These are phyloP conservation scores for Vararia minispora DNA, from an alignment of 768 basidiomycete species.

Conservation along the genomic window DNA sequence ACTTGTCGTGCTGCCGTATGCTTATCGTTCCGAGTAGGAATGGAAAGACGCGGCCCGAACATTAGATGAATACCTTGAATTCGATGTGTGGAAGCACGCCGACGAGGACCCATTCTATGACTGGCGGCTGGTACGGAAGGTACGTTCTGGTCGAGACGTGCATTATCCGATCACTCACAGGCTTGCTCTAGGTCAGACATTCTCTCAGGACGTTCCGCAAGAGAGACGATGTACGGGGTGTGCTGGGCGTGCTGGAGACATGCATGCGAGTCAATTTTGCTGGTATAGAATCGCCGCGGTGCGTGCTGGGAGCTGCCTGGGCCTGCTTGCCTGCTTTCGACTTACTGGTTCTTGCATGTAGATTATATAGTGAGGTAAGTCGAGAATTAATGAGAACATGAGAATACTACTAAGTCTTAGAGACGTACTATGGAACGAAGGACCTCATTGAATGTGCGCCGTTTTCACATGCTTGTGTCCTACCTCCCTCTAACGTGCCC, in stretches of 20 bases:
- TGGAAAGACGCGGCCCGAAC: constrained; percentile 78
- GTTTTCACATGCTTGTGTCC: constrained; percentile 7
- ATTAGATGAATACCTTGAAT: constrained; percentile 74
- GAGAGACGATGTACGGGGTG: constrained; percentile 71
- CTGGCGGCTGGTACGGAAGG: constrained; percentile 76
- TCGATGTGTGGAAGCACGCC: constrained; percentile 81
- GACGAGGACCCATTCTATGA: constrained; percentile 91
- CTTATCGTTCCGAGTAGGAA: constrained; percentile 33
- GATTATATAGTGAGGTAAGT: constrained; percentile 78
- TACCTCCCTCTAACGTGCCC: neutral
- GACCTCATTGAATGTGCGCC: constrained; percentile 69
- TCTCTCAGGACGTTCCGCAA: constrained; percentile 64
- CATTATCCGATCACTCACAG: neutral
- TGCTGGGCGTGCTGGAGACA: constrained; percentile 84
- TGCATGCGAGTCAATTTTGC: constrained; percentile 90
- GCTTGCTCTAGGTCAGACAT: constrained; percentile 42
- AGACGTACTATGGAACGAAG: constrained; percentile 93
- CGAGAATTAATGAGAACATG: no score
- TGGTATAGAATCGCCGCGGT: constrained; percentile 80
- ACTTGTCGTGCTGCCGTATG: neutral
- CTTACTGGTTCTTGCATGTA: constrained; percentile 19
- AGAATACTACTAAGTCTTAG: neutral
- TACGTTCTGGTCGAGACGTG: constrained; percentile 15
- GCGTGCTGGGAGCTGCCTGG: neutral
- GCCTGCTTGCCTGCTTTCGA: no score